phyloP scores from a whole-genome alignment of 352 stramenopile species.

The Phytophthora boehmeriae region DNA sequence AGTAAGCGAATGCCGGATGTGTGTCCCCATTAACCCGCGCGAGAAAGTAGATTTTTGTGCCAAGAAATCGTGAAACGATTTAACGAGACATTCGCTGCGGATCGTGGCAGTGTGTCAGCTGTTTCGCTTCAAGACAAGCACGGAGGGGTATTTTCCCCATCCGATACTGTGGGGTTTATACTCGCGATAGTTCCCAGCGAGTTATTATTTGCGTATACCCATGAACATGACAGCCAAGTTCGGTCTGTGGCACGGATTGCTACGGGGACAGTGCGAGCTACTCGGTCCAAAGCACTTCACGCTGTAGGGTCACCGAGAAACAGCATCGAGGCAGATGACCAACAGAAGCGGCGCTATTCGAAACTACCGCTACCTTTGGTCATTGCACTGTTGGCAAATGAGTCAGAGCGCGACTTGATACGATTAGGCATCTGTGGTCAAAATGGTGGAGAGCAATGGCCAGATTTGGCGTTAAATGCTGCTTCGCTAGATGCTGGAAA shows the following conservation, averaged over 20 bases:
- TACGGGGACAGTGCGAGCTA: conserved; percentile 4
- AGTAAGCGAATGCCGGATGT: conserved; percentile 55
- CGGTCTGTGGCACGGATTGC: conserved; percentile 25
- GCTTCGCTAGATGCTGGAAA: conserved; percentile 49
- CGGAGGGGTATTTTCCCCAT: conserved; percentile 55
- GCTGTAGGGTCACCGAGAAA: neutral
- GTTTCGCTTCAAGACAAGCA: conserved; percentile 63
- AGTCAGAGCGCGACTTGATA: conserved; percentile 60
- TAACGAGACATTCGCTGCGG: conserved; percentile 57
- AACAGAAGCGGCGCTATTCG: conserved; percentile 40
- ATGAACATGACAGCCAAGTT: conserved; percentile 19
- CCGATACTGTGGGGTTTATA: conserved; percentile 50
- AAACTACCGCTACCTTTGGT: conserved; percentile 63
- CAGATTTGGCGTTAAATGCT: conserved; percentile 64
- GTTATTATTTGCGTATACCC: conserved; percentile 32
- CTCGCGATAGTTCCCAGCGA: conserved; percentile 24
- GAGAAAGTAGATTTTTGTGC: conserved; percentile 53
- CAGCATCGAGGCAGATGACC: neutral
- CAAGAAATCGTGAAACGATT: conserved; percentile 62
- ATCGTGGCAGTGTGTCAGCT: conserved; percentile 29
- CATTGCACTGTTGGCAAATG: conserved; percentile 69
- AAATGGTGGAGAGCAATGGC: conserved; percentile 47
- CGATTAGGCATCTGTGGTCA: conserved; percentile 36
- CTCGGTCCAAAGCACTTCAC: conserved; percentile 1
- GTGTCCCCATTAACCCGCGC: conserved; percentile 59